A percentile compares a stretch with the other conserved stretches of the same genome.
These are phyloP conservation scores for Penicillium rolfsii DNA, from an alignment of 2,329 filamentous ascomycete species.

Conservation along the genomic window DNA sequence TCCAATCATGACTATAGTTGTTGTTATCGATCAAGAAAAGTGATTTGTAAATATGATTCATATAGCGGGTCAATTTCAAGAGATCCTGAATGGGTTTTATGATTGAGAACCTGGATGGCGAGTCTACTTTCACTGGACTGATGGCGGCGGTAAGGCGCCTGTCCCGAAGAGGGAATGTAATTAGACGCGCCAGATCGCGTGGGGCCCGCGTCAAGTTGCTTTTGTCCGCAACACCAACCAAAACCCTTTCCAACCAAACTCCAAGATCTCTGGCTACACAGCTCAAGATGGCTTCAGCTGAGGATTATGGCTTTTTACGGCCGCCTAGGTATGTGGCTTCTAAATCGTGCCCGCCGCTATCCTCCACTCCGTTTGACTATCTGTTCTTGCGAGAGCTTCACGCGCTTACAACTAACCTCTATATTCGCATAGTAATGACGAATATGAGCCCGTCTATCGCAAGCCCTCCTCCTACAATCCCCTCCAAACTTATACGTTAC, in stretches of 20 bases:
- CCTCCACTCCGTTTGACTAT: neutral
- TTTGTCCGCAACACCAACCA: constrained; percentile 12
- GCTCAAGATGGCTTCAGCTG: constrained; percentile 25
- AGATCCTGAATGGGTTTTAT: neutral
- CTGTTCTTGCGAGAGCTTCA: neutral
- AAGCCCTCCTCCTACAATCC: constrained; percentile 69
- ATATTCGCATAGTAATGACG: constrained; percentile 35
- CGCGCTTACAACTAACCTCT: constrained; percentile 18
- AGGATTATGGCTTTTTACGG: constrained; percentile 33
- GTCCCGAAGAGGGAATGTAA: constrained; percentile 31
- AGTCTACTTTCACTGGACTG: neutral
- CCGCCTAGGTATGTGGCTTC: constrained; percentile 33
- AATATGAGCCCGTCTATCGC: constrained; percentile 55
- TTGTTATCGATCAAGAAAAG: neutral
- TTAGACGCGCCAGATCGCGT: constrained; percentile 34
- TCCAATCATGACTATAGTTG: neutral
- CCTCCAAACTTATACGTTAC: constrained; percentile 72
- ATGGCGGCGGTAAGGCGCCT: constrained; percentile 1
- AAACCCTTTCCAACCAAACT: constrained; percentile 1
- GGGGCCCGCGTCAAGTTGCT: constrained; percentile 24
- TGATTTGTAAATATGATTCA: neutral
- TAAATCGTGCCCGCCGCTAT: neutral
- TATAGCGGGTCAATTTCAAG: neutral
- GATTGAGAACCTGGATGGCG: neutral
- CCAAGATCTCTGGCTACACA: constrained; percentile 2